A percentile compares a stretch with the other conserved stretches of the same genome.
These are phyloP conservation scores for Trichosporon faecale DNA, from an alignment of 1,284 basidiomycete species.

Conservation along the genomic window DNA sequence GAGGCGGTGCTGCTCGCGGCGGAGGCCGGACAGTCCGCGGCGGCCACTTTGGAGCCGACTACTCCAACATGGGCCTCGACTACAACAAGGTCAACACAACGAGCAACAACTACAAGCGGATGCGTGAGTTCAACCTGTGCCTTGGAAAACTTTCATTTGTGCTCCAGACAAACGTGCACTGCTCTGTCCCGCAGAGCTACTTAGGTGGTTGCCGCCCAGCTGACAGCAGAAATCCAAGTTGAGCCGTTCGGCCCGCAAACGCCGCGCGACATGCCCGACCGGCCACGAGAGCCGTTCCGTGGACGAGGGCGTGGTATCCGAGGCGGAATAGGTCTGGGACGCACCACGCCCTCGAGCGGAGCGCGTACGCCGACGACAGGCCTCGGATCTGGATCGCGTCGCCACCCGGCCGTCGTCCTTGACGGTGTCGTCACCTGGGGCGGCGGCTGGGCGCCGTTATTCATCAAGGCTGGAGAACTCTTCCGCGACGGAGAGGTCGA, in stretches of 20 bases:
- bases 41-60: conserved; percentile 39
- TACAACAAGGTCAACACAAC: conserved; percentile 40
- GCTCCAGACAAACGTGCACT: neutral
- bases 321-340: neutral
- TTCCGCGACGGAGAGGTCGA: conserved; percentile 50
- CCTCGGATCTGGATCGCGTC: neutral
- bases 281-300: neutral
- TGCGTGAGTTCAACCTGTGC: neutral
- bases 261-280: conserved; percentile 4
- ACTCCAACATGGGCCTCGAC: conserved; percentile 44
- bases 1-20: conserved; percentile 17
- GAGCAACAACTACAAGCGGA: conserved; percentile 30
- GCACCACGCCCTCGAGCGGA: conserved; percentile 1
- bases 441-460: conserved; percentile 44
- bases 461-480: conserved; percentile 51
- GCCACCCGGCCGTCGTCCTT: neutral
- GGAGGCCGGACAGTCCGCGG: conserved; percentile 22
- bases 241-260: conserved; percentile 28
- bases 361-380: conserved; percentile 12
- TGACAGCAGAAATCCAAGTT: conserved; percentile 27
- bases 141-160: neutral
- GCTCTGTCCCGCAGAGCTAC: neutral
- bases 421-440: conserved; percentile 37
- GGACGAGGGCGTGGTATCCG: conserved; percentile 21
- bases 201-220: neutral